Evolutionary conservation across 75 land plant species (phyloP).

Genomic region (Selaginella tamariscina): DNA sequence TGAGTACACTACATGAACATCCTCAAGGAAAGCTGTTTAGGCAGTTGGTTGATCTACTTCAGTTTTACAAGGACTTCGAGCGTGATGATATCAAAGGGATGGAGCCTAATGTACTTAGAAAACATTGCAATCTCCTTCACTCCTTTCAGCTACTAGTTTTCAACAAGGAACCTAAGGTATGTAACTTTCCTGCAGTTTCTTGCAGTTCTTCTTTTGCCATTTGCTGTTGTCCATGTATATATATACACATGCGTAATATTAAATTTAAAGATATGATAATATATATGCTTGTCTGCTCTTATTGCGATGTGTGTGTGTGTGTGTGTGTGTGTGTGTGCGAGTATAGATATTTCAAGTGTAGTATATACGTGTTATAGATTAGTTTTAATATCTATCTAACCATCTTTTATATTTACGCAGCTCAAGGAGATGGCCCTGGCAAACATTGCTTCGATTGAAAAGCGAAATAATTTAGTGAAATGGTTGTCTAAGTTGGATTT

Average conservation of each 20-base stretch:
- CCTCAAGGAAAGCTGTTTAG: slow-evolving; percentile 71
- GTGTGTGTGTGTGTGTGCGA: too few species aligned
- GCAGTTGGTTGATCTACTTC: slow-evolving; percentile 83
- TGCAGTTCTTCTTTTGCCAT: neutral
- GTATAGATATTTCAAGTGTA: too few species aligned
- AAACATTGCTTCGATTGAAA: slow-evolving; percentile 74
- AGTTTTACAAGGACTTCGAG: slow-evolving; percentile 87
- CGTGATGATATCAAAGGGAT: slow-evolving; percentile 82
- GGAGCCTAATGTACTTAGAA: slow-evolving; percentile 73
- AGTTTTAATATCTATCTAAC: too few species aligned
- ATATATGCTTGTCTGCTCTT: neutral
- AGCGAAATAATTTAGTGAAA: slow-evolving; percentile 61
- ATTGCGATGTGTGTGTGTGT: neutral
- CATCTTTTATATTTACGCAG: too few species aligned
- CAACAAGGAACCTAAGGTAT: slow-evolving; percentile 70
- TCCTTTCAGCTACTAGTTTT: slow-evolving; percentile 69
- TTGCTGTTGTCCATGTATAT: too few species aligned
- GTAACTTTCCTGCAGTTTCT: slow-evolving; percentile 6
- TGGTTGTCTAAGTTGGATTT: slow-evolving; percentile 46
- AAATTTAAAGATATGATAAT: too few species aligned
- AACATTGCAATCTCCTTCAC: slow-evolving; percentile 64
- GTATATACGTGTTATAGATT: neutral
- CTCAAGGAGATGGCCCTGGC: slow-evolving; percentile 66
- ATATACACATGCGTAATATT: too few species aligned
- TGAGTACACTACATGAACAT: slow-evolving; percentile 76